Conservation (phyloP, 2,329 filamentous ascomycete species). For the Colletotrichum truncatum region DNA sequence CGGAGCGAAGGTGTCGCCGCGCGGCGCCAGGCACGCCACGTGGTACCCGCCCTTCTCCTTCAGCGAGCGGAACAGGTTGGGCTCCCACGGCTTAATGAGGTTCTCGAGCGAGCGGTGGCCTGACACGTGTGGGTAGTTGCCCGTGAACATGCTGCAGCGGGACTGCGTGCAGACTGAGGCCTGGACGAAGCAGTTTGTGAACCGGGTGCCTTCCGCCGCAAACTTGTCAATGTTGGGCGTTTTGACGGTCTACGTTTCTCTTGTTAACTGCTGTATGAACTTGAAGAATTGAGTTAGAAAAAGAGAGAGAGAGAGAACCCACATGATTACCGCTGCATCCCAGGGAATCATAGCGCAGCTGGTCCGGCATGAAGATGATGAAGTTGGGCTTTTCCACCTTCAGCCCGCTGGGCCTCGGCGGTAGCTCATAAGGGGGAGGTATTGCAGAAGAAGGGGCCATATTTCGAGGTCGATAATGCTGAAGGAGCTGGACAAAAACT, state of each 20-base stretch:
- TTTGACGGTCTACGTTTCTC: constrained; percentile 33
- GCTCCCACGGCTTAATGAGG: constrained; percentile 58
- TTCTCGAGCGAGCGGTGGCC: constrained; percentile 56
- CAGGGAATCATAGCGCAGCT: constrained; percentile 54
- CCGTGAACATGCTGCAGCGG: constrained; percentile 56
- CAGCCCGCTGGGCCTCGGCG: constrained; percentile 28
- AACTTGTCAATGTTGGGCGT: constrained; percentile 55
- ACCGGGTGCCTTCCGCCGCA: constrained; percentile 44
- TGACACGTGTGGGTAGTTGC: constrained; percentile 54
- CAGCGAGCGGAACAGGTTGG: constrained; percentile 53
- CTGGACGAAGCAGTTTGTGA: constrained; percentile 56
- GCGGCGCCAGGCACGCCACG: constrained; percentile 52
- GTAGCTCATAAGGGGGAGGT: constrained; percentile 13
- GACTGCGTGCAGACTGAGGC: constrained; percentile 57
- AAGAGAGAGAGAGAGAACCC: neutral
- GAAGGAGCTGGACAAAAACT: no score
- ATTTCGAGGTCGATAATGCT: neutral
- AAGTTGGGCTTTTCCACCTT: constrained; percentile 42
- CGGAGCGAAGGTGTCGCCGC: constrained; percentile 52
- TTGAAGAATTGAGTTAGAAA: no score
- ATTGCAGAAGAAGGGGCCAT: constrained; percentile 4
- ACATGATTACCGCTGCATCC: constrained; percentile 41
- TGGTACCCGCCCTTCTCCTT: constrained; percentile 54
- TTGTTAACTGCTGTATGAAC: neutral
- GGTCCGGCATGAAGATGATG: constrained; percentile 58